Evolutionary conservation across 768 basidiomycete species (phyloP).

Genomic region (Termitomyces sp.): DNA sequence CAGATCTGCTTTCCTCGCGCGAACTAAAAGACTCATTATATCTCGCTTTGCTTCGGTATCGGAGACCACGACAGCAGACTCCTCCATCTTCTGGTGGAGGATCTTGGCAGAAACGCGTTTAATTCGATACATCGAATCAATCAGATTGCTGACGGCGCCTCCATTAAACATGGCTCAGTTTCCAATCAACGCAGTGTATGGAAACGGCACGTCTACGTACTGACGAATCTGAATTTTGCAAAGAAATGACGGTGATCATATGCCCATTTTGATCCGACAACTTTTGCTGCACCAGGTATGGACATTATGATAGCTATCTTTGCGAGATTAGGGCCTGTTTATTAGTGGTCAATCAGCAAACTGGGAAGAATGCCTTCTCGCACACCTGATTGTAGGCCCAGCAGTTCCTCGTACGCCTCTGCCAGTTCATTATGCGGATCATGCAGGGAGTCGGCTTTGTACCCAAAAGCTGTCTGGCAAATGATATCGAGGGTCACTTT

Average conservation of each 20-base stretch:
- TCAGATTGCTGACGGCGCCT: slow-evolving; percentile 10
- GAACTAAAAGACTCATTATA: slow-evolving; percentile 47
- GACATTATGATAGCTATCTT: slow-evolving; percentile 27
- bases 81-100: slow-evolving; percentile 31
- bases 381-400: slow-evolving; percentile 33
- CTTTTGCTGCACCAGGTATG: slow-evolving; percentile 28
- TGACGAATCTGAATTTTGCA: slow-evolving; percentile 2
- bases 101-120: slow-evolving; percentile 33
- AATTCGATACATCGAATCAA: slow-evolving; percentile 38
- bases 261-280: slow-evolving; percentile 30
- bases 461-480: slow-evolving; percentile 45
- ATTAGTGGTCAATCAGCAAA: background rate
- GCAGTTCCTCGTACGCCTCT: slow-evolving; percentile 37
- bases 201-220: background rate
- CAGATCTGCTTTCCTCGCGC: slow-evolving; percentile 33
- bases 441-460: slow-evolving; percentile 37
- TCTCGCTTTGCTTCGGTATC: slow-evolving; percentile 40
- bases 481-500: slow-evolving; percentile 51
- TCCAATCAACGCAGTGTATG: background rate
- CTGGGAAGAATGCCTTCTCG: background rate
- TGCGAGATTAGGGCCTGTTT: slow-evolving; percentile 26
- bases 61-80: slow-evolving; percentile 23
- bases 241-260: slow-evolving; percentile 12
- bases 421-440: slow-evolving; percentile 44
- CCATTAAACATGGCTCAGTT: background rate